phyloP scores from a whole-genome alignment of 805 yeast species.

The Hanseniaspora jakobsenii region DNA sequence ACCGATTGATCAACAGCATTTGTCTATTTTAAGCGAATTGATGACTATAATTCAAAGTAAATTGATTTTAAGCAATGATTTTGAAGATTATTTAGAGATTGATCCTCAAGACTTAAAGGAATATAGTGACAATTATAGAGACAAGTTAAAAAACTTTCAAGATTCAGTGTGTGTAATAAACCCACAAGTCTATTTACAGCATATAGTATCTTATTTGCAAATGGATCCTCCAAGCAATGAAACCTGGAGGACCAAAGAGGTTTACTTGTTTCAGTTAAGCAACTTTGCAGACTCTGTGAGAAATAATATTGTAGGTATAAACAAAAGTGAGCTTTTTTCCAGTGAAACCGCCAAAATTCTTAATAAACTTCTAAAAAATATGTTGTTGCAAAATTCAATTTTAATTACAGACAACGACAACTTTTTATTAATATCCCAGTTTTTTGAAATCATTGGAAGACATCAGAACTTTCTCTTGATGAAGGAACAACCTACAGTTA shows the following conservation, averaged over 20 bases:
- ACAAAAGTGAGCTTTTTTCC: constrained; percentile 50
- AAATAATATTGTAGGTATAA: constrained; percentile 60
- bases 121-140: constrained; percentile 61
- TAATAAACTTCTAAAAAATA: constrained; percentile 23
- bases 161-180: constrained; percentile 60
- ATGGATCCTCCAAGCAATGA: constrained; percentile 24
- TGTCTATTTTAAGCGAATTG: constrained; percentile 48
- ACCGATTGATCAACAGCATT: constrained; percentile 30
- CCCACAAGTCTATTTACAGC: constrained; percentile 50
- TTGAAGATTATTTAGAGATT: constrained; percentile 52
- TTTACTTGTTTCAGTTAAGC: constrained; percentile 73
- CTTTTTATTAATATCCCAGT: constrained; percentile 67
- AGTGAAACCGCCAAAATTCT: constrained; percentile 51
- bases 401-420: constrained; percentile 43
- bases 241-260: constrained; percentile 72
- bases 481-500: constrained; percentile 27
- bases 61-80: constrained; percentile 68
- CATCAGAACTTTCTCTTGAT: constrained; percentile 51
- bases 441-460: constrained; percentile 75
- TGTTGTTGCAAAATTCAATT: constrained; percentile 25
- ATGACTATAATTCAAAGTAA: constrained; percentile 61
- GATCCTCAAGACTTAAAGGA: constrained; percentile 52
- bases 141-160: constrained; percentile 63
- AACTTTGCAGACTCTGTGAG: constrained; percentile 69
- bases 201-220: constrained; percentile 31